These are phyloP conservation scores for Rhizopus sp. DNA, from an alignment of 371 early-diverging fungal genomes.

Conservation along the genomic window DNA sequence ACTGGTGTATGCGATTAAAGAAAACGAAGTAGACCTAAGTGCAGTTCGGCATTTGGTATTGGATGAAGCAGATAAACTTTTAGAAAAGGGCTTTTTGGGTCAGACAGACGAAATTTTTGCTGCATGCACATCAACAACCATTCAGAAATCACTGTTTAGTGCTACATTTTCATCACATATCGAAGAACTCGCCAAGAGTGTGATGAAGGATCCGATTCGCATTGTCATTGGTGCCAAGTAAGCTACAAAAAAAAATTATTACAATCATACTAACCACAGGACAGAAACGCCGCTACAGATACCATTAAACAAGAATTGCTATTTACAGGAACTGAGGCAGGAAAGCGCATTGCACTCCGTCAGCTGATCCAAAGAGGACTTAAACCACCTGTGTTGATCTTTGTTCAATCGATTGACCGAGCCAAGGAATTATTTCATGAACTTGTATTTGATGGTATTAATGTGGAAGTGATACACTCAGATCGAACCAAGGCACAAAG, in stretches of 20 bases:
- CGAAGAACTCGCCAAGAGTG: conserved; percentile 86
- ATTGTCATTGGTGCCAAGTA: conserved; percentile 89
- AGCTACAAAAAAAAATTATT: conserved; percentile 1
- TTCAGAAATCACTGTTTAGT: conserved; percentile 91
- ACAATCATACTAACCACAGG: conserved; percentile 15
- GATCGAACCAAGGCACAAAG: conserved; percentile 92
- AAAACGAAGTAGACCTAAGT: conserved; percentile 75
- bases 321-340: conserved; percentile 92
- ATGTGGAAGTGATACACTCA: conserved; percentile 95
- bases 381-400: conserved; percentile 91
- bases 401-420: conserved; percentile 96
- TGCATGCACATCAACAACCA: conserved; percentile 72
- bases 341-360: conserved; percentile 91
- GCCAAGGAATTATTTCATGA: conserved; percentile 93
- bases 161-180: conserved; percentile 93
- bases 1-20: conserved; percentile 85
- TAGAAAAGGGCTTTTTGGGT: conserved; percentile 90
- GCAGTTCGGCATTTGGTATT: conserved; percentile 76
- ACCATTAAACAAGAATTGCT: conserved; percentile 89
- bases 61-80: conserved; percentile 94
- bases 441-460: conserved; percentile 95
- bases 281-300: conserved; percentile 86
- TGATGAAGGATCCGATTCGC: conserved; percentile 88
- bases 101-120: conserved; percentile 90
- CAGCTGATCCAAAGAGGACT: conserved; percentile 82